Percentiles rank a stretch among this genome's conserved stretches.
phyloP scores from a whole-genome alignment of 148 eudicot genomes.

The Spergularia bocconei region DNA sequence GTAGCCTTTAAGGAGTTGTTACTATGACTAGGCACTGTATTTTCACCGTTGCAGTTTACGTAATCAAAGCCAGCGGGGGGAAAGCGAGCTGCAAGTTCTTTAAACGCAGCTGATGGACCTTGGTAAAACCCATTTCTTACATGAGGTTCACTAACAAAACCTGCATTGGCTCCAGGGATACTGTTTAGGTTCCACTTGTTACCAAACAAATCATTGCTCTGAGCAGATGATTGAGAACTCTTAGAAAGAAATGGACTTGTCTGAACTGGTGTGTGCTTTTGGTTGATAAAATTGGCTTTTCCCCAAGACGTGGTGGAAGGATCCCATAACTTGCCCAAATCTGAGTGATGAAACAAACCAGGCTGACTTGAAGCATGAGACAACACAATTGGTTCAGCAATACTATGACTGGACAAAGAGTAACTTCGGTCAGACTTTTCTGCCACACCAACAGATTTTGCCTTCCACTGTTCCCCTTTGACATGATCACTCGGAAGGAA shows the following conservation, averaged over 20 bases:
- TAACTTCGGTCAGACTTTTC: slow-evolving; percentile 36
- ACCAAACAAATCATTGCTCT: slow-evolving; percentile 36
- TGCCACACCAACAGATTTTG: slow-evolving; percentile 25
- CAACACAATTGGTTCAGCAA: slow-evolving; percentile 26
- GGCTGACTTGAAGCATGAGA: slow-evolving; percentile 36
- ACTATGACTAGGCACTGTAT: slow-evolving; percentile 33
- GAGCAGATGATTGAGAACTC: slow-evolving; percentile 36
- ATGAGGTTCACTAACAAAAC: slow-evolving; percentile 29
- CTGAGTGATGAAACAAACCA: slow-evolving; percentile 37
- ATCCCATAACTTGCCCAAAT: slow-evolving; percentile 45
- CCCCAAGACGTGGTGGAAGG: slow-evolving; percentile 43
- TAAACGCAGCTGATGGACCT: slow-evolving; percentile 46
- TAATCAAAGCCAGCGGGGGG: slow-evolving; percentile 39
- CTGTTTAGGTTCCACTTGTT: slow-evolving; percentile 38
- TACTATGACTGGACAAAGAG: slow-evolving; percentile 29
- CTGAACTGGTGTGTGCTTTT: slow-evolving; percentile 40
- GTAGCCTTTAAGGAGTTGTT: slow-evolving; percentile 30
- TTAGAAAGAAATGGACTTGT: slow-evolving; percentile 33
- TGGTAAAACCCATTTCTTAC: slow-evolving; percentile 43
- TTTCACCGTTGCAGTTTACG: slow-evolving; percentile 36
- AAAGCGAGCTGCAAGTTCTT: slow-evolving; percentile 30
- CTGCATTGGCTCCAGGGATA: slow-evolving; percentile 33
- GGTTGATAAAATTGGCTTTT: slow-evolving; percentile 39
- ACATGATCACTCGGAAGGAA: slow-evolving; percentile 24
- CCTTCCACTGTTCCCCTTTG: slow-evolving; percentile 48